Percentiles rank a stretch among this genome's conserved stretches.
Conservation (phyloP, 306 rosid genomes). For the Casuarina glauca region DNA sequence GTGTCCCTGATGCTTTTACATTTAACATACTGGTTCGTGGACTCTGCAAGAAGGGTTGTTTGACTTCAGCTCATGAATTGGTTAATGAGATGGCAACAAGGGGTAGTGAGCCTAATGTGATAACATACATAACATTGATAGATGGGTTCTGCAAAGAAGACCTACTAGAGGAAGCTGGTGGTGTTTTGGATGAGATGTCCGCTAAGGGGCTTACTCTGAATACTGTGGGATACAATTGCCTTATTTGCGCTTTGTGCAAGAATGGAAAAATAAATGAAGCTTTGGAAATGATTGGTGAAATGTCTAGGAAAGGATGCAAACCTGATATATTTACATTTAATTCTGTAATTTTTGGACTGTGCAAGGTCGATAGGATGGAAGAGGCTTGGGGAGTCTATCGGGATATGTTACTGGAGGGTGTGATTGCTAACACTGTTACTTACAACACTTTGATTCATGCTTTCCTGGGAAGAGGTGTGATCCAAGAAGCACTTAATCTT, state of each 20-base stretch:
- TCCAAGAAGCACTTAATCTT: constrained; percentile 68
- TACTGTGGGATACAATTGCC: constrained; percentile 77
- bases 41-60: constrained; percentile 68
- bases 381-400: constrained; percentile 62
- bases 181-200: constrained; percentile 68
- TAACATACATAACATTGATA: constrained; percentile 76
- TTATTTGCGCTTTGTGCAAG: constrained; percentile 67
- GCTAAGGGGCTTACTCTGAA: constrained; percentile 60
- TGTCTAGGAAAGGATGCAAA: constrained; percentile 75
- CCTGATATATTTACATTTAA: constrained; percentile 77
- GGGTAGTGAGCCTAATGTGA: constrained; percentile 74
- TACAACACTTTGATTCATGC: constrained; percentile 80
- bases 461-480: constrained; percentile 51
- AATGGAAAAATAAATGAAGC: constrained; percentile 62
- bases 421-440: constrained; percentile 83
- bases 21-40: constrained; percentile 78
- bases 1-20: constrained; percentile 71
- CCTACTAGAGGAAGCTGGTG: constrained; percentile 54
- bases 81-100: constrained; percentile 55
- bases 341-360: constrained; percentile 75
- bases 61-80: constrained; percentile 64
- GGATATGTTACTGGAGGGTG: constrained; percentile 84
- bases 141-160: constrained; percentile 77
- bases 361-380: constrained; percentile 60
- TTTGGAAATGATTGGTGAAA: constrained; percentile 51